Conservation (phyloP, 768 basidiomycete genomes). For the Tricholomella constricta region DNA sequence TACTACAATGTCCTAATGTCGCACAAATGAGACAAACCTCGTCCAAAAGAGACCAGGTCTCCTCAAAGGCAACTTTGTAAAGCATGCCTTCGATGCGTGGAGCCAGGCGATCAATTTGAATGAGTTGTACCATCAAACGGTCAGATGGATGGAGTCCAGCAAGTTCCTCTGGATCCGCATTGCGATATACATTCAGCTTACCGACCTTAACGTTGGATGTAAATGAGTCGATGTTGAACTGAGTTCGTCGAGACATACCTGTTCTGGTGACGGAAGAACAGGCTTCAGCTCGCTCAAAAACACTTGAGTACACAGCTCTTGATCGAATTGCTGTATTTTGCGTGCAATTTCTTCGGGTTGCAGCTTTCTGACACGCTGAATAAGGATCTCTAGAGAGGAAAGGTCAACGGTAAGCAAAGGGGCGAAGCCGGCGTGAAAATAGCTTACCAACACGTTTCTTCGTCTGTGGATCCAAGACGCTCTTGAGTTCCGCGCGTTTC, state of each 20-base stretch:
- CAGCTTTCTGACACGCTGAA: constrained; percentile 81
- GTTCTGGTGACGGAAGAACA: constrained; percentile 89
- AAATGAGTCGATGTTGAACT: background rate
- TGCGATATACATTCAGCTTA: constrained; percentile 87
- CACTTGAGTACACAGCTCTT: constrained; percentile 80
- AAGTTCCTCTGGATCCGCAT: constrained; percentile 84
- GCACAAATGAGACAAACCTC: constrained; percentile 51
- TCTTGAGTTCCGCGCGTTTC: constrained; percentile 86
- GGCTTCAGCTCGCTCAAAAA: constrained; percentile 90
- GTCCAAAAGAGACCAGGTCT: constrained; percentile 78
- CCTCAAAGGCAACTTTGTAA: constrained; percentile 86
- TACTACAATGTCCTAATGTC: background rate
- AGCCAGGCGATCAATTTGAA: constrained; percentile 87
- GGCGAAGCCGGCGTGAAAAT: background rate
- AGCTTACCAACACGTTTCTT: constrained; percentile 90
- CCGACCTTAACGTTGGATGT: constrained; percentile 56
- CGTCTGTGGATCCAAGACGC: constrained; percentile 87
- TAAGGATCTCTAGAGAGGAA: constrained; percentile 74
- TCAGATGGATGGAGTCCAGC: constrained; percentile 91
- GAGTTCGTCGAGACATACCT: constrained; percentile 47
- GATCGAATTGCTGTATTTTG: constrained; percentile 86
- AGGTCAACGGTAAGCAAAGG: background rate
- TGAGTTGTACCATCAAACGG: constrained; percentile 94
- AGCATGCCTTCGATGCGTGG: constrained; percentile 96
- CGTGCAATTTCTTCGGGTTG: constrained; percentile 85